phyloP scores from a whole-genome alignment of 2,329 filamentous ascomycete genomes.

The Trichoderma atrobrunneum region DNA sequence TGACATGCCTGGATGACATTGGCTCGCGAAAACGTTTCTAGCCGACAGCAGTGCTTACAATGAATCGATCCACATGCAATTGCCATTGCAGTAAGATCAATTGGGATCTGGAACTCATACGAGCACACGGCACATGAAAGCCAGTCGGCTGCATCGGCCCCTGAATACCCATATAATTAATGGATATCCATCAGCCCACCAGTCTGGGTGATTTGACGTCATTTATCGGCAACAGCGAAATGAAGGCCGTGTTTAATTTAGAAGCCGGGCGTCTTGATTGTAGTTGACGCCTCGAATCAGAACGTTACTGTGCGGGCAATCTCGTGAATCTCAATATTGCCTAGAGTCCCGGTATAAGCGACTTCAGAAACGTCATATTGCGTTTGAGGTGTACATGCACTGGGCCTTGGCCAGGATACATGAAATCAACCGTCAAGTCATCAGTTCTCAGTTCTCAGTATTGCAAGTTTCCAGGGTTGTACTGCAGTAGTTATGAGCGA shows the following conservation, averaged over 20 bases:
- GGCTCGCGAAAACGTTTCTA: not conserved
- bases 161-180: not conserved
- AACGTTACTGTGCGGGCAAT: not conserved
- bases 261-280: not conserved
- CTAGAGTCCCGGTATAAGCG: not conserved
- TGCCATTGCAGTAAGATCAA: not conserved
- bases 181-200: not conserved
- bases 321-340: not conserved
- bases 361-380: not conserved
- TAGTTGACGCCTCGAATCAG: not conserved
- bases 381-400: not conserved
- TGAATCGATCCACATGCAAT: not conserved
- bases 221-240: not conserved
- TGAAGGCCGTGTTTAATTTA: not conserved
- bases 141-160: not conserved
- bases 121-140: not conserved
- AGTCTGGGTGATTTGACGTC: not conserved
- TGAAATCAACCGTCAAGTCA: not conserved
- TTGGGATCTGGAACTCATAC: not conserved
- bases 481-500: not conserved
- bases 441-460: not conserved
- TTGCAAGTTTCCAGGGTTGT: not conserved
- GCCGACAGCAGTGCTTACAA: not conserved
- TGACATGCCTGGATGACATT: not conserved
- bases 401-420: not conserved